These are phyloP conservation scores for Sistotremastrum niveocremeum DNA, from an alignment of 768 basidiomycete species.

Conservation along the genomic window DNA sequence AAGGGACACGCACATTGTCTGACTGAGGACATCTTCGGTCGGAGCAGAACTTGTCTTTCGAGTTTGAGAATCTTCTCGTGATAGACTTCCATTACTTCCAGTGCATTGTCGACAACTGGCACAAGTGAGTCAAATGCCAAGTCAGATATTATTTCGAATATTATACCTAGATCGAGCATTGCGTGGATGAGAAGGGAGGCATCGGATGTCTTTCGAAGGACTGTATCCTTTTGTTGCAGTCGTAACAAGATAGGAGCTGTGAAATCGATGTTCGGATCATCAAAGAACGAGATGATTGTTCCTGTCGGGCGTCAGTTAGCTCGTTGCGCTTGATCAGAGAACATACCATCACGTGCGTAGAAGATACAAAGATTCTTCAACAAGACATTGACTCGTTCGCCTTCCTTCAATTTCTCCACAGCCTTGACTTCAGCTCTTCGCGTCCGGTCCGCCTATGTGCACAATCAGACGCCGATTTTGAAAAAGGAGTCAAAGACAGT, in stretches of 20 bases:
- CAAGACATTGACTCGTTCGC: slow-evolving; percentile 45
- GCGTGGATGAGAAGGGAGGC: slow-evolving; percentile 56
- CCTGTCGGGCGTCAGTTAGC: slow-evolving; percentile 22
- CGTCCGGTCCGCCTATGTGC: slow-evolving; percentile 9
- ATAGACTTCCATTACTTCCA: slow-evolving; percentile 58
- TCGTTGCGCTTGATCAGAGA: slow-evolving; percentile 1
- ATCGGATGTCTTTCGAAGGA: slow-evolving; percentile 49
- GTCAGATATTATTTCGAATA: too few species aligned
- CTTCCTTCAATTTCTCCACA: slow-evolving; percentile 30
- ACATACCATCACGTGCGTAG: slow-evolving; percentile 47
- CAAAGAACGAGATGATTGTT: slow-evolving; percentile 48
- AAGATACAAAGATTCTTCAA: slow-evolving; percentile 56
- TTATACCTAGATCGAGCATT: slow-evolving; percentile 45
- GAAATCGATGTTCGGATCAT: slow-evolving; percentile 30
- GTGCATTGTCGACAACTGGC: slow-evolving; percentile 51
- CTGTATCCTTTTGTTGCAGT: slow-evolving; percentile 42
- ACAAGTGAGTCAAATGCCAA: not conserved
- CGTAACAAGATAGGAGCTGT: slow-evolving; percentile 46
- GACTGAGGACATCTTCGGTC: slow-evolving; percentile 49
- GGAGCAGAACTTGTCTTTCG: slow-evolving; percentile 45
- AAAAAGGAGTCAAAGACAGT: too few species aligned
- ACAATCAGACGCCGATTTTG: too few species aligned
- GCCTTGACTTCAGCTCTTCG: slow-evolving; percentile 13
- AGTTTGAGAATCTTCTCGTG: slow-evolving; percentile 48
- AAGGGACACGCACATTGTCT: slow-evolving; percentile 30